Base-by-base conservation (phyloP, 345 rosid genomes). In the Brassica napus region DNA sequence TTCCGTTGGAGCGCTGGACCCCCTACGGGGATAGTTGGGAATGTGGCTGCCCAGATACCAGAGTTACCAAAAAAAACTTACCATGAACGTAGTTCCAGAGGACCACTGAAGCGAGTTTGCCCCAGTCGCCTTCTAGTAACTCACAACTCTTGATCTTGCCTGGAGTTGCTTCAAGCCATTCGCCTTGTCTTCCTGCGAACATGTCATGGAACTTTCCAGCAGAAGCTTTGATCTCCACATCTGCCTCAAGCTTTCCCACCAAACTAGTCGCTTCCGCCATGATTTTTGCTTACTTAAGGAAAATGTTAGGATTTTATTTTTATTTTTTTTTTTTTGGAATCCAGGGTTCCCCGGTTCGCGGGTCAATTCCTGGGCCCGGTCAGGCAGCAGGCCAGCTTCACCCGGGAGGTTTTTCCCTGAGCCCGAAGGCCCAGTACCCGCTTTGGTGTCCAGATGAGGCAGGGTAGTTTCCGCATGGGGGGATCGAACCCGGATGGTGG, bases 91-190 rank as follows among this genome's bases (percentile, higher is more conserved):
- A 86, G 57, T 69, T 73, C 85, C 84, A 84, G 61, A 32, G 14
- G 79, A 86, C 18, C 6, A 84, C 52, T 35, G 77, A 49, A 3
- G 82, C 87, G 4, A 49, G 28, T 0, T 69, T 78, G 1, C 86
- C 89, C 76, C 74, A 86, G 0, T 84, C 85, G 7, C 86, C 87
- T 34, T 83, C 81, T 44, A 76, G 82, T 0, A 86, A 64, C 1
- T 73, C 77, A 16, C 77, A 63, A 0, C 69, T 68, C 7, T 81
- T 75, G 1, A 86, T 28, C 4, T 79, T 83, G 2, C 39, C 59
- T 18, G 82, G 74, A 55, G 76, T 15, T 74, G 78, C 73, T 42
- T 61, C 71, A n/a, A 75, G 57, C 9, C 81, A 63, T 37, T 86
- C 82, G 67, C 81, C 81, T 37, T 83, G 87, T 49, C 63, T 84